Percentiles rank a stretch among this genome's conserved stretches.
Conservation (phyloP, 495 filamentous ascomycete genomes). For the Aspergillus wentii region DNA sequence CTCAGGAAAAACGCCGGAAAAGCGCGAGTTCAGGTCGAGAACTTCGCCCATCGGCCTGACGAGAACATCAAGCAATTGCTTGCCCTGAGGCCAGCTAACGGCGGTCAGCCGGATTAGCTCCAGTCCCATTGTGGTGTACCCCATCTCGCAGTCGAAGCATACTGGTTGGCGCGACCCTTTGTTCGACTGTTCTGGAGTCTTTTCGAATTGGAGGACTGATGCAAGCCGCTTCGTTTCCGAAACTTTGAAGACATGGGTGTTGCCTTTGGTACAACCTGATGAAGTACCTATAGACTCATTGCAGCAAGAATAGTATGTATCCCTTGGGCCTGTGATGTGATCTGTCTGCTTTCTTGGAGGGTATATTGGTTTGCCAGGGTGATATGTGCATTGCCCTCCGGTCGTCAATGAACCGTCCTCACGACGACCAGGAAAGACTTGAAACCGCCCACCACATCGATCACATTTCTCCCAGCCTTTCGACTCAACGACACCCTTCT, state of each 20-base stretch:
- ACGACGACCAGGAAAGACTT: slow-evolving; percentile 85
- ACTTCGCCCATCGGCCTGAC: slow-evolving; percentile 80
- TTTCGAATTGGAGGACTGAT: slow-evolving; percentile 68
- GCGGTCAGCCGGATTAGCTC: slow-evolving; percentile 88
- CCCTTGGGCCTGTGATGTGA: slow-evolving; percentile 34
- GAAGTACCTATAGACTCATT: slow-evolving; percentile 62
- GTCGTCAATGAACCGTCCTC: slow-evolving; percentile 75
- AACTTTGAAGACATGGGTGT: slow-evolving; percentile 85
- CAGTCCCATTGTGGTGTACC: slow-evolving; percentile 79
- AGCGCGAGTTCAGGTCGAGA: slow-evolving; percentile 85
- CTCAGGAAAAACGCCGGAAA: slow-evolving; percentile 75
- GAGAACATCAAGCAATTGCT: slow-evolving; percentile 73
- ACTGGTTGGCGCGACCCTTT: slow-evolving; percentile 45
- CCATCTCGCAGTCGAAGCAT: slow-evolving; percentile 96
- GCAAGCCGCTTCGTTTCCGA: slow-evolving; percentile 71
- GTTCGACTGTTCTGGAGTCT: slow-evolving; percentile 61
- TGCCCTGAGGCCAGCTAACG: slow-evolving; percentile 76
- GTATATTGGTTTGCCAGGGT: slow-evolving; percentile 60
- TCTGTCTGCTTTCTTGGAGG: slow-evolving; percentile 45
- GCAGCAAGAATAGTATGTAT: slow-evolving; percentile 75
- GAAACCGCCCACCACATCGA: slow-evolving; percentile 78
- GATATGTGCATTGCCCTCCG: slow-evolving; percentile 72
- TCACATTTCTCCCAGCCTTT: slow-evolving; percentile 84
- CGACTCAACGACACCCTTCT: slow-evolving; percentile 56
- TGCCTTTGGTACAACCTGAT: slow-evolving; percentile 62